Conservation (phyloP, 805 yeast species). For the Hanseniaspora meyeri region DNA sequence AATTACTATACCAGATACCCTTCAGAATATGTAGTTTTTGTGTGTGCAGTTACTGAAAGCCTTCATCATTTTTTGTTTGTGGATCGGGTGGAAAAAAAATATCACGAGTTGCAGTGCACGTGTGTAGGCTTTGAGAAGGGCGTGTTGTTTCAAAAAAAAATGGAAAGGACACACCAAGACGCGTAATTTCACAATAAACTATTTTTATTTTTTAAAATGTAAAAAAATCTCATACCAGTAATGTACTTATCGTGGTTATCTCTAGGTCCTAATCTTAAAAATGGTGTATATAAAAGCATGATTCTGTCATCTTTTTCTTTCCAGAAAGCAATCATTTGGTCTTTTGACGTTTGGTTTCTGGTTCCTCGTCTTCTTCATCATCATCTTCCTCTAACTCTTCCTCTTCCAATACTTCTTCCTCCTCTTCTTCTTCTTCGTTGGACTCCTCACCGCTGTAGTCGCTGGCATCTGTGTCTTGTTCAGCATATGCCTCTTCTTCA, state of each 20-base stretch:
- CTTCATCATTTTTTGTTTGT: too few relatives aligned
- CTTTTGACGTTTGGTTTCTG: constrained; percentile 17
- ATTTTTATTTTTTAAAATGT: background rate
- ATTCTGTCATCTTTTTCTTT: too few relatives aligned
- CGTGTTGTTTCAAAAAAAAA: too few relatives aligned
- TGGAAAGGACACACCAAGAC: background rate
- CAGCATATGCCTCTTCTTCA: constrained; percentile 37
- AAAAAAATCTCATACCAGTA: background rate
- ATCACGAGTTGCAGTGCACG: too few relatives aligned
- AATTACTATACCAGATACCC: too few relatives aligned
- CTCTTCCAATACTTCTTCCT: constrained; percentile 33
- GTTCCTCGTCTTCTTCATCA: constrained; percentile 23
- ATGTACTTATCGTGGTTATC: background rate
- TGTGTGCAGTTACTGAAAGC: too few relatives aligned
- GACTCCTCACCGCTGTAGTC: constrained; percentile 34
- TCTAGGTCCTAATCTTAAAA: background rate
- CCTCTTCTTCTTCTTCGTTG: constrained; percentile 31
- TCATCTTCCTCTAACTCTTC: constrained; percentile 28
- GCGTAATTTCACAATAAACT: background rate
- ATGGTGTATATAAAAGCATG: too few relatives aligned
- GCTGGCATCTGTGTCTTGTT: constrained; percentile 34
- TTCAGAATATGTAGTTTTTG: too few relatives aligned
- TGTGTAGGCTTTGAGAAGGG: too few relatives aligned
- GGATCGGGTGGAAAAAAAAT: too few relatives aligned
- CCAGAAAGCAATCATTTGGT: constrained; percentile 25